phyloP scores from a whole-genome alignment of 129 eudicot genomes.

The Centaurea solstitialis region DNA sequence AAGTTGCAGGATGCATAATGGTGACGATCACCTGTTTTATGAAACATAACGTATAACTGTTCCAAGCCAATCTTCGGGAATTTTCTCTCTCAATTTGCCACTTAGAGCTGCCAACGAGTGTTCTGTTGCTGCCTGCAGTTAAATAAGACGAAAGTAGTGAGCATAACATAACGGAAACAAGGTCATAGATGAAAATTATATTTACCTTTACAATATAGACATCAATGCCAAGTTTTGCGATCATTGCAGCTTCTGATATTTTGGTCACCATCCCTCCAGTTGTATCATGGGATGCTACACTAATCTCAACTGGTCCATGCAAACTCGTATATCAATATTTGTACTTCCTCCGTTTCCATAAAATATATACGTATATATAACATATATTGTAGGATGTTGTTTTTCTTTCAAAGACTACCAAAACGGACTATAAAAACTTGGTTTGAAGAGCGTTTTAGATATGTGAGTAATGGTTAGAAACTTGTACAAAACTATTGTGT shows the following conservation, averaged over 20 bases:
- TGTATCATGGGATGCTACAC: conserved; percentile 96
- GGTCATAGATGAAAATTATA: background rate
- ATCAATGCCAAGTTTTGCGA: conserved; percentile 88
- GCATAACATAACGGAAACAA: background rate
- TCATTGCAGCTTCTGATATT: conserved; percentile 92
- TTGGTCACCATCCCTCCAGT: conserved; percentile 97
- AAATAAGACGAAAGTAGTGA: background rate
- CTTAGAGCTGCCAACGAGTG: conserved; percentile 68
- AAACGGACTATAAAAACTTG: too few species aligned
- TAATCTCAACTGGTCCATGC: conserved; percentile 65
- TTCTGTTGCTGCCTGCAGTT: conserved; percentile 76
- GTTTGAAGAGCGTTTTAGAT: background rate
- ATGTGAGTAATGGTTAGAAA: background rate
- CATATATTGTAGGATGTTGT: too few species aligned
- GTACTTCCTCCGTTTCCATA: too few species aligned
- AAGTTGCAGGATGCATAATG: background rate
- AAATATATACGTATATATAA: too few species aligned
- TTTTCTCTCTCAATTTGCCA: conserved; percentile 54
- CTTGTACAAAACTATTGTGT: background rate
- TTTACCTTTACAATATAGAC: conserved; percentile 86
- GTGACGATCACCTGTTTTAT: conserved; percentile 7
- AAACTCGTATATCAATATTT: background rate
- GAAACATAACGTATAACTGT: conserved; percentile 65
- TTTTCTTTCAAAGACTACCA: too few species aligned
- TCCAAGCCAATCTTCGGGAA: conserved; percentile 93